Evolutionary conservation across 176 grass and related monocot genomes (phyloP).

Genomic region (Phoenix dactylifera): DNA sequence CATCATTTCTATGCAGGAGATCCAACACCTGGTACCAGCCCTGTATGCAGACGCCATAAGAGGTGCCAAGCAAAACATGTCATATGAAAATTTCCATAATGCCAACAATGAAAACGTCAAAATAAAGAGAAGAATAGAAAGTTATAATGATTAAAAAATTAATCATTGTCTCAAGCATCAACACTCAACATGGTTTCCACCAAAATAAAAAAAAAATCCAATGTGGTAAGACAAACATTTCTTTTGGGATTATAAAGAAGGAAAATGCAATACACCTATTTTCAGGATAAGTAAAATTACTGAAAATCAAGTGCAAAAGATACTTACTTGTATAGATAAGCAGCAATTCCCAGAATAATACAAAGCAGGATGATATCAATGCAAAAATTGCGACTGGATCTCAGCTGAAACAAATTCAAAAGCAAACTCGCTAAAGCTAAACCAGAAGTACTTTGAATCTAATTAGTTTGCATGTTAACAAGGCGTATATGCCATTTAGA

Average conservation of each 20-base stretch:
- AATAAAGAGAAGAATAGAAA: too few relatives aligned
- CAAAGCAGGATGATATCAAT: conserved; percentile 75
- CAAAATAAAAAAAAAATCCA: too few relatives aligned
- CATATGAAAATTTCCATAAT: too few relatives aligned
- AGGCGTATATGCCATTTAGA: not conserved
- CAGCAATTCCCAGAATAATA: conserved; percentile 81
- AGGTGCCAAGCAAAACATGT: too few relatives aligned
- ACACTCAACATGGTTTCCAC: too few relatives aligned
- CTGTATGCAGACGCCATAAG: too few relatives aligned
- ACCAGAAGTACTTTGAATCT: not conserved
- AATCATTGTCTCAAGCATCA: too few relatives aligned
- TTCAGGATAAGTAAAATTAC: conserved; percentile 1
- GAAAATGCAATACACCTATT: not conserved
- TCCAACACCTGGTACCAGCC: too few relatives aligned
- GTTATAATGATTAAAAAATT: too few relatives aligned
- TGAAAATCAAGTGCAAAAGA: not conserved
- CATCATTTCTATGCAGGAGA: too few relatives aligned
- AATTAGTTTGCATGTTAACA: not conserved
- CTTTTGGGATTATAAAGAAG: not conserved
- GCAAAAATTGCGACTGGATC: conserved; percentile 76
- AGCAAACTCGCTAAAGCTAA: not conserved
- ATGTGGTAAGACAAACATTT: too few relatives aligned
- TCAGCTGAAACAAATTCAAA: conserved; percentile 30
- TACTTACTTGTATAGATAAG: conserved; percentile 78
- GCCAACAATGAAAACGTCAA: too few relatives aligned